Base-by-base conservation (phyloP, 768 basidiomycete genomes). In the Podaxis mareebaensis region DNA sequence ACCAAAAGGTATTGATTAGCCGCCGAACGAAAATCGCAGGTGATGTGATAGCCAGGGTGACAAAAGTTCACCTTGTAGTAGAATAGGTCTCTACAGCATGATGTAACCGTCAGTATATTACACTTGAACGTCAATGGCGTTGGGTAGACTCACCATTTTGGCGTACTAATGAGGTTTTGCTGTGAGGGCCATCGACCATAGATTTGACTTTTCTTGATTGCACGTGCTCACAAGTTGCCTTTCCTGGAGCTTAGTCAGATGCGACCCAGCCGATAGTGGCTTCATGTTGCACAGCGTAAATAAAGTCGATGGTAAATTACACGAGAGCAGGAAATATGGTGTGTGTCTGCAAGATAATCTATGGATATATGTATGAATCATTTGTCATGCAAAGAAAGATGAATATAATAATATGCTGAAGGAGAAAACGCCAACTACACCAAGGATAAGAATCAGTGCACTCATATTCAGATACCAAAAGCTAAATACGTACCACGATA, bases 51-150 rank as follows among this genome's bases (percentile, higher is more conserved):
- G 39, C 0, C 10, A 52, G 13, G 49, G 59, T 42, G 42, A 61
- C 13, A 20, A n/a, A 49, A 36, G 33, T 63, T 62, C 61, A 86
- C 88, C 88, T 88, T 90, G 87, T 56, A 91, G 71, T 68, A 92
- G 81, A 74, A 92, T 91, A 38, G 89, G 89, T 73, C 89, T 83
- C 90, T 91, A 65, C 22, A 20, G 10, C 7, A n/a, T 40, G 20
- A 17, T 4, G 42, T n/a, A 4, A 8, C 3, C 10, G 26, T 53
- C 15, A 42, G 20, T 20, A 15, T 42, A n/a, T 7, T 7, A 28
- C 17, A 8, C 4, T 26, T 3, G 39, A 30, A 58, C 12, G 17
- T 22, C 36, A n/a, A 28, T 38, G 10, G 24, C 36, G 36, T 22
- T 15, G n/a, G 6, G 36, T 17, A 4, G 20, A 13, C 61, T 53